A percentile compares a stretch with the other conserved stretches of the same genome.
Conservation (phyloP, 177 flowering plant genomes). For the Vitis hybrid region DNA sequence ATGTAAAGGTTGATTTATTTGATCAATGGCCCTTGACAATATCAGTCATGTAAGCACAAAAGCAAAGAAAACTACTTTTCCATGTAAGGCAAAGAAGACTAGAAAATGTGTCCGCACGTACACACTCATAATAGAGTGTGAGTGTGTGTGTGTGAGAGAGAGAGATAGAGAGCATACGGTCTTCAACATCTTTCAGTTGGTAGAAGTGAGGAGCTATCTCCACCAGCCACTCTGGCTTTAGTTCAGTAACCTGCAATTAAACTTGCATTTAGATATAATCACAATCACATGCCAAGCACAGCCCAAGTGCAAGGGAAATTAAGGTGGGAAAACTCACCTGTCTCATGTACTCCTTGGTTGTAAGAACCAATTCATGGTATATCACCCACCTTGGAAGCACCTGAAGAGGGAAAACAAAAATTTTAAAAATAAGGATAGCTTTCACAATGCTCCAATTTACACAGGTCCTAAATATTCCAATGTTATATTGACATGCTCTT, state of each 20-base stretch:
- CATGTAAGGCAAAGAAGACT: too few species aligned
- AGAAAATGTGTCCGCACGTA: too few species aligned
- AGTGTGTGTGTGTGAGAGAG: neutral
- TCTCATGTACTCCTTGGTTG: slow-evolving; percentile 95
- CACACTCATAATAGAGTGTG: too few species aligned
- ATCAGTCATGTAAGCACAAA: too few species aligned
- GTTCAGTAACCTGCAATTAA: slow-evolving; percentile 71
- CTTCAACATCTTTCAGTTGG: slow-evolving; percentile 91
- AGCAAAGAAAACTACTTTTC: too few species aligned
- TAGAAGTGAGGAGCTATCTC: slow-evolving; percentile 93
- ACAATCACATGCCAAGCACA: neutral
- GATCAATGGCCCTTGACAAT: too few species aligned
- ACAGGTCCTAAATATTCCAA: too few species aligned
- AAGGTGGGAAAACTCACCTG: slow-evolving; percentile 41
- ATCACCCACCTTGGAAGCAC: slow-evolving; percentile 91
- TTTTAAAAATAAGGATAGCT: neutral
- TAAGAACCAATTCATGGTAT: slow-evolving; percentile 88
- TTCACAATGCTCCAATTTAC: too few species aligned
- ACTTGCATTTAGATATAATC: neutral
- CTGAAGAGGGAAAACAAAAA: slow-evolving; percentile 28
- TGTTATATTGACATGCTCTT: neutral
- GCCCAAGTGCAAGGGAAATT: neutral
- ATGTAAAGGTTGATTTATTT: too few species aligned
- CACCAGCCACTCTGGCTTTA: slow-evolving; percentile 92
- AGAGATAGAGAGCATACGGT: slow-evolving; percentile 52